Evolutionary conservation across 371 early-diverging fungal species (phyloP), one percentile per base, ranked within the genome.

Genomic region (Mortierella sp.): DNA sequence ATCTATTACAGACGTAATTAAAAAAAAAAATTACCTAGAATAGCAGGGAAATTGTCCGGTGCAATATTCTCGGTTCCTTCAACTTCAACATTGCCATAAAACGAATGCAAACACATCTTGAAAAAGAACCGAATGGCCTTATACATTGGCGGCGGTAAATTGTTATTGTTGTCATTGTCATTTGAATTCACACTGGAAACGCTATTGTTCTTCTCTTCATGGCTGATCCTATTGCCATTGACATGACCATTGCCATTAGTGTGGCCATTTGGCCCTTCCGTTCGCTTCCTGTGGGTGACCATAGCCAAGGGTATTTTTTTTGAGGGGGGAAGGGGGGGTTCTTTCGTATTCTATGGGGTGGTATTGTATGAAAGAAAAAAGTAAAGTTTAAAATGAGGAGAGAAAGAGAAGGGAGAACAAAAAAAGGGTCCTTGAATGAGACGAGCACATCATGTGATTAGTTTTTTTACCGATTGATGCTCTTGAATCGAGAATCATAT

Each of bases 61-160:
- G 80, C 70, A 56, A 80, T 80, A 56, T 74, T 80, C 68, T 80
- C 80, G 19, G 68, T 70, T 12, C 80, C 74, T 15, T 80, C 80
- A 9, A 80, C 80, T 22, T 80, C 80, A 28, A 80, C 80, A 70
- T 74, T 49, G 32, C 64, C 70, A 59, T 80, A 80, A 61, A 80
- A 80, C 7, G 80, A 70, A 63, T 80, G 80, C 15, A 80, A 64
- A 22, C 80, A 80, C 23, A 74, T 67, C 67, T 80, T 63, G 71
- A 80, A 80, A 42, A 80, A 80, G 64, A 74, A 70, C n/a, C 75
- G 80, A 40, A 80, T 80, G 9, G 75, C 75, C 26, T 55, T 64
- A 64, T 80, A 80, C 70, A 80, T 80, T 17, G 60, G 67, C 22
- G 80, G 66, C 0, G 75, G 74, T n/a, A 26, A 43, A 43, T 43